Percentiles rank a stretch among this genome's conserved stretches.
These are phyloP conservation scores for Glaciozyma martinii DNA, from an alignment of 768 basidiomycete genomes.

Conservation along the genomic window DNA sequence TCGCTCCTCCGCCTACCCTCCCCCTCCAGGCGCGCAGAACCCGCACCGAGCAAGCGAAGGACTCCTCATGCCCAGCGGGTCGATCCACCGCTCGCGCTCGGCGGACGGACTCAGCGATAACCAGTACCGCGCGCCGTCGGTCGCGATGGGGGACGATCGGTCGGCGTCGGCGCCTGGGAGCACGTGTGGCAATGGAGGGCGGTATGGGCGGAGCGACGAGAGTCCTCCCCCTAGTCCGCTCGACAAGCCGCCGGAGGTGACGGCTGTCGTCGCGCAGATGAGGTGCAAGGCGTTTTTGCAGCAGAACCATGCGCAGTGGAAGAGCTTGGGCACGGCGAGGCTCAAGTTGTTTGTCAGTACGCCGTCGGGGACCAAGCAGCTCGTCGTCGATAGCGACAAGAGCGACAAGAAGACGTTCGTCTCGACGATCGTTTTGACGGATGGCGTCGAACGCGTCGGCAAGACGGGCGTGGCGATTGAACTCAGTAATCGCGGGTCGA, in stretches of 20 bases:
- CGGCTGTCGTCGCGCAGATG: conserved; percentile 77
- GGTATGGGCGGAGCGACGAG: conserved; percentile 35
- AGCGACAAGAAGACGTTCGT: conserved; percentile 67
- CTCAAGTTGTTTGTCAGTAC: conserved; percentile 76
- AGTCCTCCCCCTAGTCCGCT: conserved; percentile 80
- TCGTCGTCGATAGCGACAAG: conserved; percentile 81
- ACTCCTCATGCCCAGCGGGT: conserved; percentile 26
- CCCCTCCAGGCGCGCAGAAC: no score
- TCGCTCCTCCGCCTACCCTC: no score
- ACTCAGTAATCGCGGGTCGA: conserved; percentile 77
- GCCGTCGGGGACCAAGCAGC: conserved; percentile 85
- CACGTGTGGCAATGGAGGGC: background rate
- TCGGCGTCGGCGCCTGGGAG: background rate
- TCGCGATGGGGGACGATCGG: conserved; percentile 18
- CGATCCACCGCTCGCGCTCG: conserved; percentile 38
- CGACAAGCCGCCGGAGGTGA: conserved; percentile 51
- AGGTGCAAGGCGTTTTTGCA: conserved; percentile 97
- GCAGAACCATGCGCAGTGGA: conserved; percentile 92
- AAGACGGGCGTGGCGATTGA: conserved; percentile 97
- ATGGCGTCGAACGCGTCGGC: conserved; percentile 96
- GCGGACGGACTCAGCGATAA: conserved; percentile 33
- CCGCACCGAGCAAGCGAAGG: background rate
- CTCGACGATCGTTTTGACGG: conserved; percentile 88
- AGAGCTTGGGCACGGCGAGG: conserved; percentile 76
- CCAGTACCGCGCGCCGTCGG: conserved; percentile 21